Conservation (phyloP, 1,284 basidiomycete genomes). For the Ceratobasidium sp. region DNA sequence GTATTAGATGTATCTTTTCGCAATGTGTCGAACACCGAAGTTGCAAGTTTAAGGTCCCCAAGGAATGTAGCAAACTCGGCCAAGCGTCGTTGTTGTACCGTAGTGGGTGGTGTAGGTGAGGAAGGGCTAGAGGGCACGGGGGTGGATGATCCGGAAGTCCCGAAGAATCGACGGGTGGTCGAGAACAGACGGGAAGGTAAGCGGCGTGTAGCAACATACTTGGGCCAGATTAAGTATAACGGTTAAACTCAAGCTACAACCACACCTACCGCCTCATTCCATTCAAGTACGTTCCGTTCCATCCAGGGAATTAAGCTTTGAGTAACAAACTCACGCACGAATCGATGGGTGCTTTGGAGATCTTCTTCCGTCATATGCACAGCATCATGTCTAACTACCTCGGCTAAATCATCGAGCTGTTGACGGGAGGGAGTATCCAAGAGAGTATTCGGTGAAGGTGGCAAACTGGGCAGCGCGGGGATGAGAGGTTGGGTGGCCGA, state of each 20-base stretch:
- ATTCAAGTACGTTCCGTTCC: conserved; percentile 91
- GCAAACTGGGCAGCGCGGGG: conserved; percentile 67
- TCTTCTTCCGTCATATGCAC: conserved; percentile 75
- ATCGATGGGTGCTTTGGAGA: conserved; percentile 78
- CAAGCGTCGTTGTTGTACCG: conserved; percentile 74
- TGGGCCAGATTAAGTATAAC: neutral
- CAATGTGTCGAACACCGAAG: conserved; percentile 82
- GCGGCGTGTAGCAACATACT: conserved; percentile 80
- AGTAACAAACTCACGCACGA: conserved; percentile 87
- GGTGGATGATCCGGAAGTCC: conserved; percentile 58
- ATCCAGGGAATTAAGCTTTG: conserved; percentile 95
- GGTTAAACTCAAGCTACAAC: conserved; percentile 22
- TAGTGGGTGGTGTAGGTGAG: conserved; percentile 53
- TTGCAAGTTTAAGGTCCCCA: conserved; percentile 87
- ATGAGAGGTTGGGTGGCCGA: conserved; percentile 71
- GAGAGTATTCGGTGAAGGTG: conserved; percentile 55
- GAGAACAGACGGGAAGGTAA: conserved; percentile 81
- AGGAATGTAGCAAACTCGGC: conserved; percentile 96
- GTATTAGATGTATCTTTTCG: conserved; percentile 71
- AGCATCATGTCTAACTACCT: conserved; percentile 15
- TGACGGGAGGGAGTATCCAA: conserved; percentile 34
- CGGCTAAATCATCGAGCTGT: conserved; percentile 23
- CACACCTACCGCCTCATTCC: conserved; percentile 83
- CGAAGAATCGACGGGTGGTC: conserved; percentile 91
- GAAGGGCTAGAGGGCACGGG: conserved; percentile 54